A percentile compares a stretch with the other conserved stretches of the same genome.
These are phyloP conservation scores for Nidularia pulvinata DNA, from an alignment of 768 basidiomycete genomes.

Conservation along the genomic window DNA sequence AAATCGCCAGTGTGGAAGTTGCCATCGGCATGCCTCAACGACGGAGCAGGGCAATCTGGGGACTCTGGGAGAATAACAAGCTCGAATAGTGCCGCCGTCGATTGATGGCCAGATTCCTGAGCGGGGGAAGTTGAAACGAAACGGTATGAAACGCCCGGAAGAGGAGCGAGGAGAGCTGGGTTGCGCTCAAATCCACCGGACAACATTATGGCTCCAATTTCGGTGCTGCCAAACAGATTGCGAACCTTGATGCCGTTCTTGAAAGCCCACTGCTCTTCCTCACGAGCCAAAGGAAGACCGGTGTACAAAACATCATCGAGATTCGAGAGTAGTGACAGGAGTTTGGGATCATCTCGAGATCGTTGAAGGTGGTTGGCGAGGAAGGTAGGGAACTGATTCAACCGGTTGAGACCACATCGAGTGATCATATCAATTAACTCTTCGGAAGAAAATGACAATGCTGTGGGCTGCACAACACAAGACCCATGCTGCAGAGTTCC, in stretches of 20 bases:
- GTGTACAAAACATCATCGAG: slow-evolving; percentile 68
- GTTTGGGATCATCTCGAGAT: slow-evolving; percentile 57
- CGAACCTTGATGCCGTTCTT: slow-evolving; percentile 57
- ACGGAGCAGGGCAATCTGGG: slow-evolving; percentile 63
- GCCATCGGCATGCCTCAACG: slow-evolving; percentile 60
- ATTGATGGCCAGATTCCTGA: slow-evolving; percentile 45
- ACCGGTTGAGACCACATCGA: slow-evolving; percentile 66
- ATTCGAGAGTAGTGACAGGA: slow-evolving; percentile 52
- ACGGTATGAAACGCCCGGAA: slow-evolving; percentile 67
- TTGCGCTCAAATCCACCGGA: slow-evolving; percentile 56
- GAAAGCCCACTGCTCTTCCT: slow-evolving; percentile 74
- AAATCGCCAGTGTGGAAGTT: slow-evolving; percentile 83
- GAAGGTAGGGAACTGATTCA: slow-evolving; percentile 76
- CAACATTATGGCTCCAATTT: slow-evolving; percentile 72
- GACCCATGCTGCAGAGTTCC: slow-evolving; percentile 72
- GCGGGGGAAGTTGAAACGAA: slow-evolving; percentile 50
- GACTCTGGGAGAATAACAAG: slow-evolving; percentile 70
- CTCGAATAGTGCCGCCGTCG: slow-evolving; percentile 59
- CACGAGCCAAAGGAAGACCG: slow-evolving; percentile 61
- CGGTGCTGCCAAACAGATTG: slow-evolving; percentile 85
- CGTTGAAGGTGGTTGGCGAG: slow-evolving; percentile 62
- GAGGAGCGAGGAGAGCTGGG: slow-evolving; percentile 49
- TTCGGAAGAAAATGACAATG: slow-evolving; percentile 60
- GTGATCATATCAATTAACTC: slow-evolving; percentile 75
- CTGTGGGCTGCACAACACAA: slow-evolving; percentile 72